phyloP scores from a whole-genome alignment of 2,329 filamentous ascomycete genomes.

The Nigrograna mackinnonii region DNA sequence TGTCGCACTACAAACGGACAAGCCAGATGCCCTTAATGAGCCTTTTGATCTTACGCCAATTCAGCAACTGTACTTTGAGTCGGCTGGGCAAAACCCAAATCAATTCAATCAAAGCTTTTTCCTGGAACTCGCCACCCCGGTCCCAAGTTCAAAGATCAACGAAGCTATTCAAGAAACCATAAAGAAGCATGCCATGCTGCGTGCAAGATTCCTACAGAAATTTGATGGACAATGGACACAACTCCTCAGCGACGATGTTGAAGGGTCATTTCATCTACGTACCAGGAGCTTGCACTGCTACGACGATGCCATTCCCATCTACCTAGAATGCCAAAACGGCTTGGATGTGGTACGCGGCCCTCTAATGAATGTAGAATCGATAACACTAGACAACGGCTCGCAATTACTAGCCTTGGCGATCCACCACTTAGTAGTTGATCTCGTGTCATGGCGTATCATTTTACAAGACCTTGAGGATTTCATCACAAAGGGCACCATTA shows the following conservation, averaged over 20 bases:
- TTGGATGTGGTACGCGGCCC: slow-evolving; percentile 17
- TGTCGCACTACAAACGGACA: slow-evolving; percentile 12
- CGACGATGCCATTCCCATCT: slow-evolving; percentile 6
- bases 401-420: slow-evolving; percentile 11
- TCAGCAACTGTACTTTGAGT: too few species aligned
- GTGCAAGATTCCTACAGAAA: slow-evolving; percentile 14
- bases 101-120: slow-evolving; percentile 43
- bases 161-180: slow-evolving; percentile 11
- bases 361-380: slow-evolving; percentile 5
- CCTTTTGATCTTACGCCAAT: slow-evolving; percentile 44
- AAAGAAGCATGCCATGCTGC: slow-evolving; percentile 20
- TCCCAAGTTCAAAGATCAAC: slow-evolving; percentile 25
- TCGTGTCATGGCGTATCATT: slow-evolving; percentile 13
- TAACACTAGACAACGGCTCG: too few species aligned
- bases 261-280: slow-evolving; percentile 12
- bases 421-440: slow-evolving; percentile 16
- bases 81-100: slow-evolving; percentile 32
- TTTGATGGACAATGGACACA: slow-evolving; percentile 10
- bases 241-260: slow-evolving; percentile 13
- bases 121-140: slow-evolving; percentile 27
- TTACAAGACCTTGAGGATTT: slow-evolving; percentile 17
- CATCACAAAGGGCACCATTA: slow-evolving; percentile 11
- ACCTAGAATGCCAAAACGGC: not conserved
- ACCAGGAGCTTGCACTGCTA: slow-evolving; percentile 5
- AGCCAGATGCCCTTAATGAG: too few species aligned